Evolutionary conservation across 1,284 basidiomycete genomes (phyloP), one percentile per base, ranked within the genome.

Genomic region (Puccinia horiana): DNA sequence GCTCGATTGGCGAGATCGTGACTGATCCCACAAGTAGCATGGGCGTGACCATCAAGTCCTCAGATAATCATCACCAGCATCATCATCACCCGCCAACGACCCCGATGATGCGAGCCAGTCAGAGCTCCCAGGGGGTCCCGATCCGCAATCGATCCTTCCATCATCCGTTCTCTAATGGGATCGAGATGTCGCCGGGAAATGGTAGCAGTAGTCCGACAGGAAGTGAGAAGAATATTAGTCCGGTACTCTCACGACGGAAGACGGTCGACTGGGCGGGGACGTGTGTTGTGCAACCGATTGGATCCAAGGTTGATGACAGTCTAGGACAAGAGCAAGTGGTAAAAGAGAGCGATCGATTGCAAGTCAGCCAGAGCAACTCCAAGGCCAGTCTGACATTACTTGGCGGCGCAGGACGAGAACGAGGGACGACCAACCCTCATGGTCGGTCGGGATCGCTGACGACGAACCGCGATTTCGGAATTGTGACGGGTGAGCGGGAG

Each of bases 1-100:
- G 74, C 67, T 82, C 81, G 54, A 82, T 82, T 54, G 81, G 81
- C 26, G 81, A 82, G 63, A 65, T 77, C 29, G 76, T 77, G 49
- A 49, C 81, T 29, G 81, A 76, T 72, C 80, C 72, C 5, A 26
- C 80, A 23, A 73, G 32, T 29, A 63, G 49, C 23, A 42, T 54
- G 18, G 49, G 29, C 49, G 52, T 49, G 61, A 65, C 65, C 14
- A 49, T 61, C 42, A 63, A 52, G 54, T 35, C n/a, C 20, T 70
- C 77, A 16, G 61, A 70, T 14, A 67, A 9, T 26, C 49, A n/a
- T 20, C 47, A 58, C 16, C 49, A 37, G 9, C 26, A 42, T 40
- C 54, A 58, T 63, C 42, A 42, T 61, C 56, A 44, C 14, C 42
- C 63, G n/a, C 23, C 65, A 44, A 67, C 35, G n/a, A n/a, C 63